Base-by-base conservation (phyloP, 192 early-diverging fungal genomes). In the Thoreauomyces humboldtii region DNA sequence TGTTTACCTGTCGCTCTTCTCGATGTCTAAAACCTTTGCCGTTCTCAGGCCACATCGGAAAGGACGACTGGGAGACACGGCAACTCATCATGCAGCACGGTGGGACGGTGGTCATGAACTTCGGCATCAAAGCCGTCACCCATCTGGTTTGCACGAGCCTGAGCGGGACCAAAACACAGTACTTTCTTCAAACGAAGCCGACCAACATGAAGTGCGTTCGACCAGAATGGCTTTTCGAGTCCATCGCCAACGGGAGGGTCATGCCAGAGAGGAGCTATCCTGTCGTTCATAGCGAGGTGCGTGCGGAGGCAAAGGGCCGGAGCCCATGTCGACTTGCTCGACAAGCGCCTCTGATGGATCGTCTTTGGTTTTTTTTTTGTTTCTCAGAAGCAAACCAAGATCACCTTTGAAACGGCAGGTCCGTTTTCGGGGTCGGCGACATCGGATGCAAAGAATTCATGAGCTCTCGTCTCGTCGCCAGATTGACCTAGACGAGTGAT, bases 141-240 rank as follows among this genome's bases (percentile, higher is more conserved):
- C 59, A 61, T 45, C 19, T 61, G 9, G 27, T 47, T 29, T 61
- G 59, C 44, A 61, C 59, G 7, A 43, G n/a, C 17, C 57, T 59
- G 14, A n/a, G 34, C 57, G 57, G 21, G 14, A 41, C 22, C 6
- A 59, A 59, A 21, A 59, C 5, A 21, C 35, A 59, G 9, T 17
- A 29, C 5, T 37, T 59, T 7, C 35, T 59, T 0, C 19, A 28
- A 27, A 21, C 19, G 25, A 28, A 36, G 35, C 17, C n/a, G n/a
- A 11, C 31, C 6, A 21, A 17, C 7, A 19, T 59, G 15, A 59
- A 59, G 24, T 19, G 35, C 9, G 60, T 59, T 11, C 4, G 38
- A 17, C 57, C 57, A 38, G 57, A 59, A n/a, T 59, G 57, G 57
- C 35, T 59, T 34, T 12, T 59, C 24, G 35, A 59, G 19, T 36